Evolutionary conservation across 1,139 yeast species (phyloP), one percentile per base, ranked within the genome.

Genomic region (Yamadazyma songkhlaensis): DNA sequence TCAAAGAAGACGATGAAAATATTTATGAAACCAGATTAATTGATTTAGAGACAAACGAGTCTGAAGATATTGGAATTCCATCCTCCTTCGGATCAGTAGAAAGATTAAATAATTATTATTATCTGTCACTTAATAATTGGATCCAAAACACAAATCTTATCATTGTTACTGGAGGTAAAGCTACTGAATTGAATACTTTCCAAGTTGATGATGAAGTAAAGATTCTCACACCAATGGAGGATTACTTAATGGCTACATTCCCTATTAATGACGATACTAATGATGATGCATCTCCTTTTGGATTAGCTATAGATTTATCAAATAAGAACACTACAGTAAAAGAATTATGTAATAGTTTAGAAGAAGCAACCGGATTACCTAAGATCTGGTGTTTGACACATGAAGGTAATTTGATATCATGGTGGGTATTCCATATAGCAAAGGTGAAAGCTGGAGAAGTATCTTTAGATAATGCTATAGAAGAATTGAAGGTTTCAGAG

Each of bases 241-340:
- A 88, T 51, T 66, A 81, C 3, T 78, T 77, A 46, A 71, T 85
- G 37, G 92, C 95, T 0, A 74, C 76, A 10, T 66, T 86, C 45
- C 95, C 96, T 1, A 64, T 86, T 46, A 77, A 76, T 53, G 81
- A 77, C 11, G 81, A 72, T 2, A 62, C 81, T 0, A 78, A 74
- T 28, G 83, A 77, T 35, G 95, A 86, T 51, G 74, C 84, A 5
- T 75, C 85, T 2, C 80, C 90, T 0, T 62, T 84, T 14, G 96
- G 96, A 2, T 48, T 84, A 25, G 79, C 76, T 0, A 37, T 86
- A 3, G 95, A 86, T 53, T 51, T 80, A 11, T 62, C 73, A 6
- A 63, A 77, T 4, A 53, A 57, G 1, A 67, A 65, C 6, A 40
- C 49, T 0, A 50, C 48, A 2, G 78, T 81, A 2, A 38, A 51